Evolutionary conservation across 2,329 filamentous ascomycete species (phyloP), one percentile per base, ranked within the genome.

Genomic region (Aspergillus piperis): DNA sequence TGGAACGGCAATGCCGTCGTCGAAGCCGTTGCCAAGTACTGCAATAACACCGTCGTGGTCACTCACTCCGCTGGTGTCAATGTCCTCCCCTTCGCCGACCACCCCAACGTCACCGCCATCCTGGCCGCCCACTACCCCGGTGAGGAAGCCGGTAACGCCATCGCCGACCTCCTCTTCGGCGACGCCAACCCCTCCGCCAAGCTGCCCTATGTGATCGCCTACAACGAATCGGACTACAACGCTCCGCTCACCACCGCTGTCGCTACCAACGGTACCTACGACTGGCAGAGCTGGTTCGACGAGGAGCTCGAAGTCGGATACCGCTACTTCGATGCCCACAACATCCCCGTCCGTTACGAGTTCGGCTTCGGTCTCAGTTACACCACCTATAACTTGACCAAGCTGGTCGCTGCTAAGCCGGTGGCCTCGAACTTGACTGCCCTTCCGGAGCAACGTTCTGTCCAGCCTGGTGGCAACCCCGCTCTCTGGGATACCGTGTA

Each of bases 1-100:
- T 95, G 95, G 74, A 80, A 82, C 54, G 92, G 92, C 54, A 90
- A 90, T 70, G 96, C 96, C 75, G 82, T 96, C 17, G 94, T 91
- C 0, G 80, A 87, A 75, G 91, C 88, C 51, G 90, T 96, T 7
- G 88, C 90, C 0, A 82, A 86, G 5, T 70, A 85, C 57, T 91
- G 88, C 81, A 85, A 86, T 77, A 95, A 96, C 82, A 95, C 91
- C 11, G 89, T 96, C 62, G 90, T 96, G 17, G 85, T 96, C 58
- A 88, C 96, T 54, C 92, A 96, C 78, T 91, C 89, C 0, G 84
- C 88, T 3, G 92, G 92, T 0, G 60, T 64, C 38, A 88, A 92
- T 1, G 76, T 96, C 6, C 61, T 66, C 21, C 61, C 62, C 15
- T 94, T 88, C 83, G 87, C 90, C 69, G 78, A 90, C 57, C 88